Evolutionary conservation across 1,139 yeast genomes (phyloP).

Genomic region (Blastobotrys buckinghamii): DNA sequence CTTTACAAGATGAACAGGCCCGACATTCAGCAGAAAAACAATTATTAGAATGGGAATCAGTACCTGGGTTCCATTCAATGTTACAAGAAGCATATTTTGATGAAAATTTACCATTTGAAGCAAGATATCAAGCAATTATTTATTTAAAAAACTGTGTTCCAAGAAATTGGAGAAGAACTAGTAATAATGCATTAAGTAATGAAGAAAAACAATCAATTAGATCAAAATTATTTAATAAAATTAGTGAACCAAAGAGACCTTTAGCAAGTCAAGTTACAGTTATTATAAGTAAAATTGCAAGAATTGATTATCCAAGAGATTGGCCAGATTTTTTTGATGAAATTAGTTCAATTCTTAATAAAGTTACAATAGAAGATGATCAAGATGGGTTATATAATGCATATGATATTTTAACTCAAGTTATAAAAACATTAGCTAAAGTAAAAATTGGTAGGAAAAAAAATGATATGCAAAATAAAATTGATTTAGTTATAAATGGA

Average conservation of each 20-base stretch:
- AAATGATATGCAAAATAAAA: slow-evolving; percentile 64
- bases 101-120: slow-evolving; percentile 4
- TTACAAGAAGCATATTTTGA: slow-evolving; percentile 9
- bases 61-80: slow-evolving; percentile 10
- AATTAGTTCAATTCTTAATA: slow-evolving; percentile 44
- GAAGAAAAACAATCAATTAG: slow-evolving; percentile 69
- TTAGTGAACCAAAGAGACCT: slow-evolving; percentile 68
- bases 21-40: slow-evolving; percentile 3
- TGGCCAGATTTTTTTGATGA: slow-evolving; percentile 81
- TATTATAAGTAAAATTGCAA: slow-evolving; percentile 66
- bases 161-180: slow-evolving; percentile 10
- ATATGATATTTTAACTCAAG: slow-evolving; percentile 64
- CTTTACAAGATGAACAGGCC: slow-evolving; percentile 3
- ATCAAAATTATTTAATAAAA: slow-evolving; percentile 48
- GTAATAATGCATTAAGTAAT: slow-evolving; percentile 31
- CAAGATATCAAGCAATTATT: slow-evolving; percentile 54
- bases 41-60: slow-evolving; percentile 4
- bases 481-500: slow-evolving; percentile 33
- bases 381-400: slow-evolving; percentile 53
- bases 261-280: slow-evolving; percentile 79
- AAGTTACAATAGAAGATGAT: slow-evolving; percentile 39
- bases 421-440: slow-evolving; percentile 63
- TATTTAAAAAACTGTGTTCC: slow-evolving; percentile 72
- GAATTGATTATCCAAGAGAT: slow-evolving; percentile 79
- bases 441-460: slow-evolving; percentile 81